Evolutionary conservation across 1,284 basidiomycete genomes (phyloP).

Genomic region (Ceratobasidium sp.): DNA sequence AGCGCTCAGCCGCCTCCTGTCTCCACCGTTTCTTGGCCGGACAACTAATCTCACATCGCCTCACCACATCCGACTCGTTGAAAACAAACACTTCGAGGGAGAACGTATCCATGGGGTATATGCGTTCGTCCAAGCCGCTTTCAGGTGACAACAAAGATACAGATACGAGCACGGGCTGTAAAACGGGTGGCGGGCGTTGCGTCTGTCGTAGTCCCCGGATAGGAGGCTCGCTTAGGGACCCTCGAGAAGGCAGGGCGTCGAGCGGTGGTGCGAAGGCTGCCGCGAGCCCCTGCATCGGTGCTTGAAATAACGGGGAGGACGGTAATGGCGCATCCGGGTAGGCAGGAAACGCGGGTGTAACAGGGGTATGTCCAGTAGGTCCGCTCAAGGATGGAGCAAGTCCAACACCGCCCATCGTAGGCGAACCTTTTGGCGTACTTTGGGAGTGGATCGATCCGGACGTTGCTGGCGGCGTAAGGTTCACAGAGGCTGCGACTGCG

Average conservation of each 20-base stretch:
- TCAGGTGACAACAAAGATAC: conserved; percentile 67
- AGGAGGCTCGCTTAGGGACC: conserved; percentile 8
- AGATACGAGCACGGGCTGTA: conserved; percentile 68
- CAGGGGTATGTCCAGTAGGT: conserved; percentile 56
- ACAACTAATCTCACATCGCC: conserved; percentile 80
- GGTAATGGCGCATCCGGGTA: conserved; percentile 63
- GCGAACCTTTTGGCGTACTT: conserved; percentile 47
- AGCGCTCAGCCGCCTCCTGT: conserved; percentile 48
- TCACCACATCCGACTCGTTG: conserved; percentile 80
- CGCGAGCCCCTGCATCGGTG: conserved; percentile 60
- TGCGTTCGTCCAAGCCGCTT: conserved; percentile 53
- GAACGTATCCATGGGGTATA: conserved; percentile 80
- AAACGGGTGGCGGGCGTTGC: not conserved
- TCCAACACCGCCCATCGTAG: conserved; percentile 26
- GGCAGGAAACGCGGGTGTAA: conserved; percentile 76
- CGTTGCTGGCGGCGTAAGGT: conserved; percentile 52
- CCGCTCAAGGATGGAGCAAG: not conserved
- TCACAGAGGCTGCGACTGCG: conserved; percentile 57
- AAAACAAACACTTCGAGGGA: conserved; percentile 89
- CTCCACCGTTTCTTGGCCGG: conserved; percentile 64
- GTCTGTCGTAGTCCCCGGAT: not conserved
- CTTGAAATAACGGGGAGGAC: conserved; percentile 62
- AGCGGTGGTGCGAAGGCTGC: conserved; percentile 10
- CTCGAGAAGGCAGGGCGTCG: conserved; percentile 4
- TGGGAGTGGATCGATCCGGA: conserved; percentile 34